These are phyloP conservation scores for Apiotrichum brassicae DNA, from an alignment of 1,284 basidiomycete species.

Conservation along the genomic window DNA sequence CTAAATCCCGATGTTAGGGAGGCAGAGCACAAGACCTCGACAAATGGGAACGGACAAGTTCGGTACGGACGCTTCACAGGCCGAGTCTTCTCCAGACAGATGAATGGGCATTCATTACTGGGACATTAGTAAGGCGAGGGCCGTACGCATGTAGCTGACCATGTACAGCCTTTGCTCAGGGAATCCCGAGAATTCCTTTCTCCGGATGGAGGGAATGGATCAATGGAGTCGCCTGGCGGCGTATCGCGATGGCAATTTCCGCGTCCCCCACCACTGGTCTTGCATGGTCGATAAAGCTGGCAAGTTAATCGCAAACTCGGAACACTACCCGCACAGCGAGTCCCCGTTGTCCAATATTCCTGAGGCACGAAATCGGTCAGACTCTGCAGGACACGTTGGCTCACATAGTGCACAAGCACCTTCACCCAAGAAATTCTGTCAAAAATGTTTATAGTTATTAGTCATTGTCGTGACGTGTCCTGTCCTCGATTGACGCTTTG, in stretches of 20 bases:
- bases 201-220: background rate
- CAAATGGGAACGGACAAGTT: too few species aligned
- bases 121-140: background rate
- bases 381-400: too few species aligned
- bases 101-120: background rate
- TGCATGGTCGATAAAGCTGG: background rate
- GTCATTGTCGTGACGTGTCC: too few species aligned
- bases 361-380: too few species aligned
- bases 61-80: background rate
- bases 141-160: background rate
- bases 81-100: background rate
- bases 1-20: background rate
- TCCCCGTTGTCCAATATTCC: too few species aligned
- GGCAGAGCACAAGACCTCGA: too few species aligned
- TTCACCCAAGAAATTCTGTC: too few species aligned
- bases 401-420: too few species aligned
- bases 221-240: background rate
- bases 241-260: background rate
- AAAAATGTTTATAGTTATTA: too few species aligned
- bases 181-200: background rate
- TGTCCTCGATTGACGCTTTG: too few species aligned
- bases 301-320: too few species aligned
- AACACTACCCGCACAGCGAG: too few species aligned
- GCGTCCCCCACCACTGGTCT: background rate
- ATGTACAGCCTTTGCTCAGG: background rate